Base-by-base conservation (phyloP, 2,329 filamentous ascomycete species). In the Pseudogymnoascus sp. region DNA sequence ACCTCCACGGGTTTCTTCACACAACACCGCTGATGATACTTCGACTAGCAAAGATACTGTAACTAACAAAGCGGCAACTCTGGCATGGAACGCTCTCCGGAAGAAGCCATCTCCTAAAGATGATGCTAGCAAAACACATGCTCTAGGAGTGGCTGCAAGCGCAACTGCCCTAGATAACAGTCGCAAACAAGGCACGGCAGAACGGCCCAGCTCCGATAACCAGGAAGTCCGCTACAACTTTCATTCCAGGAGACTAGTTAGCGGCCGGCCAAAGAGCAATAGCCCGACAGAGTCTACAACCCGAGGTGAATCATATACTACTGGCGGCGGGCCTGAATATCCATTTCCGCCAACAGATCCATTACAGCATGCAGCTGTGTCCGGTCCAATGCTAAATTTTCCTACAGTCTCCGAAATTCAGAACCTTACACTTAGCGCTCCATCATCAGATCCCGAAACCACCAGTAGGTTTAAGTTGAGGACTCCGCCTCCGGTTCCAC, bases 1-100 rank as follows among this genome's bases (percentile, higher is more conserved):
- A 60, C 72, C 76, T 2, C 65, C 78, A 33, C 72, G 66, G 44
- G 42, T 63, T 15, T 66, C 66, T 53, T 46, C 64, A 38, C 7
- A 59, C 37, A 56, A 66, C n/a, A 19, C 77, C 9, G 81, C 75
- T 64, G 71, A 75, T 62, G 74, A 76, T 15, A 77, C 26, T 29
- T 29, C 26, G 26, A 29, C 26, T 29, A 29, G 26, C 26, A 29
- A 29, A 29, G 74, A 76, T 15, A 77, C 77, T 7, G 79, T 84
- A 0, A 81, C 85, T 11, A 87, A 80, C 72, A 86, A 85, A 70
- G 86, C 86, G 42, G 86, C 86, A 26, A 84, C 83, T 2, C 70
- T 88, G 61, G 86, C 86, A 33, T 89, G 86, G 85, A 79, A 73
- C 62, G 76, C 77, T 17, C 72, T 82, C 35, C 35, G 42, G 19